Evolutionary conservation across 2,329 filamentous ascomycete species (phyloP), one percentile per base, ranked within the genome.

Genomic region (Pezicula rhizophila): DNA sequence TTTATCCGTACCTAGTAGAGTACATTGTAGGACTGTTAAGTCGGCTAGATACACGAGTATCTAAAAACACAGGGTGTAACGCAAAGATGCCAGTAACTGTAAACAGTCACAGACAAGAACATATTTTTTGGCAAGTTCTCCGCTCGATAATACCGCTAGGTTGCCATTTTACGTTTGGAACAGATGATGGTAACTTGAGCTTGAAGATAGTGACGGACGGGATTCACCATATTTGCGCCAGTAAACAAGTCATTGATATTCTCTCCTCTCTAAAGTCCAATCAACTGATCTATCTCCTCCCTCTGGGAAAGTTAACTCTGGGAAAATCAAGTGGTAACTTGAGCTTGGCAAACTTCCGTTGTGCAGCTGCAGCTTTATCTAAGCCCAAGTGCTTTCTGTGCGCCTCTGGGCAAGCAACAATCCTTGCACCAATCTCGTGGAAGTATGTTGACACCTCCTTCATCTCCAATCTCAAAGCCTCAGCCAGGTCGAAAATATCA

Each of bases 321-420:
- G 92, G 93, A 65, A 96, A 96, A 51, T 84, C 77, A 42, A 96
- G 71, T 3, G 93, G 93, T 53, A 96, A 67, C 58, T 77, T 80
- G 60, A 97, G 70, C 57, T 82, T 82, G 11, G 87, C 90, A 44
- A 91, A 70, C 51, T 77, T 76, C 52, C 82, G 80, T 48, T 80
- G 80, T 17, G 68, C 66, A 4, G 76, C 77, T 60, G 80, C 76
- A 2, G 79, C 78, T 63, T 82, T 83, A 28, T 77, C 78, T 56
- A 82, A 75, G 50, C 78, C 74, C 56, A 74, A 70, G 64, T 76
- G 80, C 26, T 65, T 63, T 43, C 66, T 63, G 48, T 78, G 74
- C 15, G 63, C 64, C 45, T 76, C 75, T 4, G 70, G 73, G 11
- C 74, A 67, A 25, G 64, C 55, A 15, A 50, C 60, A 31, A 88